phyloP scores from a whole-genome alignment of 495 filamentous ascomycete genomes.

The Lasiosphaeria miniovina region DNA sequence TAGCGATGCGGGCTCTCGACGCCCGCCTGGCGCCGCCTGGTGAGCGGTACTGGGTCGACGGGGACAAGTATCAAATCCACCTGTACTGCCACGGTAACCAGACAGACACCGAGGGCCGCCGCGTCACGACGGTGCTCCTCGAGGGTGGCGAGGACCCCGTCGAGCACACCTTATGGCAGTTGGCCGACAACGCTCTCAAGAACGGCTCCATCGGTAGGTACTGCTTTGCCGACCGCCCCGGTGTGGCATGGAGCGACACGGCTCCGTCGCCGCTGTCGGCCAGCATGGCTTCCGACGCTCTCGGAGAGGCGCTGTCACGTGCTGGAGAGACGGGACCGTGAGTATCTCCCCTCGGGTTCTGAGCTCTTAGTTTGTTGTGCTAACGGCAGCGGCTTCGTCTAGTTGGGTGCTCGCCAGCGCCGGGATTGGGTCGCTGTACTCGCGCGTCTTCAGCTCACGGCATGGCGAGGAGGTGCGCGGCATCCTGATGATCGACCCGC shows the following conservation, averaged over 20 bases:
- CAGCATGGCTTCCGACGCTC: constrained; percentile 80
- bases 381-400: background rate
- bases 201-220: constrained; percentile 80
- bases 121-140: constrained; percentile 68
- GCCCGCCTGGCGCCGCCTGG: constrained; percentile 67
- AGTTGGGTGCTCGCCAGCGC: constrained; percentile 62
- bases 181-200: constrained; percentile 61
- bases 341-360: background rate
- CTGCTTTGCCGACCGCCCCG: constrained; percentile 94
- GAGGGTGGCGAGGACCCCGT: constrained; percentile 77
- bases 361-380: background rate
- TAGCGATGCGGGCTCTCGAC: constrained; percentile 76
- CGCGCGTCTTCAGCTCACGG: constrained; percentile 81
- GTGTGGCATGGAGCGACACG: constrained; percentile 81
- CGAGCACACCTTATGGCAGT: constrained; percentile 71
- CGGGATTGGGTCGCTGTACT: constrained; percentile 80
- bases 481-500: constrained; percentile 78
- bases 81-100: constrained; percentile 76
- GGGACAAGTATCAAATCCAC: constrained; percentile 79
- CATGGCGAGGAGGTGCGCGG: constrained; percentile 69
- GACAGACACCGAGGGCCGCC: constrained; percentile 46
- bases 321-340: constrained; percentile 76
- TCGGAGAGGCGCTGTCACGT: constrained; percentile 77
- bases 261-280: constrained; percentile 90
- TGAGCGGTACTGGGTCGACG: constrained; percentile 71